Conservation (phyloP, 495 filamentous ascomycete genomes). For the Penicillium parvum region DNA sequence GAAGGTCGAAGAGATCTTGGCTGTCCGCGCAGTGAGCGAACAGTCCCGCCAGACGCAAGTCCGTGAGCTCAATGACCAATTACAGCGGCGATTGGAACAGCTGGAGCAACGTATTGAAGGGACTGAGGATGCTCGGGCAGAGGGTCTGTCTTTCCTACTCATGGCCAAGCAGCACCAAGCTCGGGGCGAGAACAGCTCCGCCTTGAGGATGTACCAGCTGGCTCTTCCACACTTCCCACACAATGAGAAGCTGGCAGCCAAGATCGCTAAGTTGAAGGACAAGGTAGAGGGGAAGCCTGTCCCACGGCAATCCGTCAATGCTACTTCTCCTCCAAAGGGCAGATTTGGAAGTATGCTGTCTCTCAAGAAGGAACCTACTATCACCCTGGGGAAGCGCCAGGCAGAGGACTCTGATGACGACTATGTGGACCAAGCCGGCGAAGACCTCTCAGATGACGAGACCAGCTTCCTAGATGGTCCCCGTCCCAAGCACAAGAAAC, state of each 20-base stretch:
- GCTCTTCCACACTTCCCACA: slow-evolving; percentile 82
- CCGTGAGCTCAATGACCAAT: slow-evolving; percentile 63
- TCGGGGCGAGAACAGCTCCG: slow-evolving; percentile 70
- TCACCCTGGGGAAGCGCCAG: slow-evolving; percentile 29
- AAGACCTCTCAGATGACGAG: slow-evolving; percentile 25
- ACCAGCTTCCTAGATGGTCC: slow-evolving; percentile 32
- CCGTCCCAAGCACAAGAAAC: slow-evolving; percentile 37
- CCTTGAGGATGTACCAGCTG: slow-evolving; percentile 80
- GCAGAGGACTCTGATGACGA: slow-evolving; percentile 32
- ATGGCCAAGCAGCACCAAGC: slow-evolving; percentile 91
- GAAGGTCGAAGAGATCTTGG: slow-evolving; percentile 85
- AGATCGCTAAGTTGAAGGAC: slow-evolving; percentile 67
- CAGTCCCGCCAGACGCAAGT: slow-evolving; percentile 47
- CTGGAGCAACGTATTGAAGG: slow-evolving; percentile 81
- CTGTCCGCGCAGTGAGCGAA: slow-evolving; percentile 55
- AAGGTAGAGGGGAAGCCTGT: slow-evolving; percentile 45
- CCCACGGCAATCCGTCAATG: slow-evolving; percentile 11
- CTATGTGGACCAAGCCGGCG: slow-evolving; percentile 27
- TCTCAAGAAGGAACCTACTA: slow-evolving; percentile 31
- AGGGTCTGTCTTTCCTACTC: slow-evolving; percentile 77
- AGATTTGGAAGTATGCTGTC: slow-evolving; percentile 40
- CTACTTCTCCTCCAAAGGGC: slow-evolving; percentile 21
- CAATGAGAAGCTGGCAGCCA: slow-evolving; percentile 72
- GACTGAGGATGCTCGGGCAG: slow-evolving; percentile 66
- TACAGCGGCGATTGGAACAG: slow-evolving; percentile 74